Evolutionary conservation across 768 basidiomycete species (phyloP).

Genomic region (Amanita molliuscula): DNA sequence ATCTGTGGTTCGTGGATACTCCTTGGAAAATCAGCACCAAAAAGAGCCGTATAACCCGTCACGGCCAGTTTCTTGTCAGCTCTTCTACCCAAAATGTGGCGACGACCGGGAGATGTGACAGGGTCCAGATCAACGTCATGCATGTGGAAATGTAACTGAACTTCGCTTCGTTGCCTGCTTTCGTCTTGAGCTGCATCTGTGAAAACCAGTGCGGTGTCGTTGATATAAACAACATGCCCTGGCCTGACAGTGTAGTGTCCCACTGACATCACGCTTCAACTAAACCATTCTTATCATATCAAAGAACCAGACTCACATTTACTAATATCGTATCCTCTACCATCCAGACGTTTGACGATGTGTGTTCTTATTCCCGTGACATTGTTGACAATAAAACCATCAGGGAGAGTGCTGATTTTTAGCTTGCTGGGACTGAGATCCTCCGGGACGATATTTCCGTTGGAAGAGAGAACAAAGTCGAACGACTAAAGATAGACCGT

Average conservation of each 20-base stretch:
- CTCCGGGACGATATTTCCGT: slow-evolving; percentile 45
- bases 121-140: slow-evolving; percentile 38
- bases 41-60: slow-evolving; percentile 54
- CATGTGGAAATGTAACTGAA: slow-evolving; percentile 51
- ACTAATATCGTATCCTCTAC: slow-evolving; percentile 77
- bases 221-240: slow-evolving; percentile 76
- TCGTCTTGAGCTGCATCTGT: slow-evolving; percentile 17
- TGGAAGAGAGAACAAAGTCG: slow-evolving; percentile 68
- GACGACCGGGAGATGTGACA: slow-evolving; percentile 15
- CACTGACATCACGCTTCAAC: slow-evolving; percentile 32
- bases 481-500: slow-evolving; percentile 42
- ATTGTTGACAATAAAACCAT: slow-evolving; percentile 72
- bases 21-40: slow-evolving; percentile 52
- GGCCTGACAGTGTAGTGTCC: slow-evolving; percentile 73
- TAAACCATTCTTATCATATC: neutral
- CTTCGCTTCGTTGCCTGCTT: slow-evolving; percentile 25
- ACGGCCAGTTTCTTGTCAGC: slow-evolving; percentile 36
- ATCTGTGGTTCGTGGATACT: slow-evolving; percentile 9
- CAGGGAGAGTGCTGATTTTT: slow-evolving; percentile 50
- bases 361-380: slow-evolving; percentile 70
- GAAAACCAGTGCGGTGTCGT: slow-evolving; percentile 45
- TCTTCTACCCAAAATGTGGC: slow-evolving; percentile 24
- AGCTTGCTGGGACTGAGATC: slow-evolving; percentile 58
- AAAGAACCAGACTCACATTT: slow-evolving; percentile 43
- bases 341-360: slow-evolving; percentile 72